These are phyloP conservation scores for Trichoderma asperellum DNA, from an alignment of 2,329 filamentous ascomycete species.

Conservation along the genomic window DNA sequence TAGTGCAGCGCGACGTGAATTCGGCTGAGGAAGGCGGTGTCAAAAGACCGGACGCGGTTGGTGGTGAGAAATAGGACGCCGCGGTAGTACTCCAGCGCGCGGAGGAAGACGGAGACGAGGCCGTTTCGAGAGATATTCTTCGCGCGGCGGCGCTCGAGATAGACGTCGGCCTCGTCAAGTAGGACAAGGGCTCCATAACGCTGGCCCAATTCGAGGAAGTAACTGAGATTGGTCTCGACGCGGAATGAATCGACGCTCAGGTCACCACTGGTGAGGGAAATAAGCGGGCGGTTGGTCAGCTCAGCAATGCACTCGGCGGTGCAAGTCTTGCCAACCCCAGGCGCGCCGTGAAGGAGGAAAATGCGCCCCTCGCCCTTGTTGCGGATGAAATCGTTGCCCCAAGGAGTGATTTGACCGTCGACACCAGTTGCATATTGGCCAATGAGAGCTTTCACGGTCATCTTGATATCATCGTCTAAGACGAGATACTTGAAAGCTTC, in stretches of 20 bases:
- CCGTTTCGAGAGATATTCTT: conserved; percentile 52
- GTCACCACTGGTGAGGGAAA: conserved; percentile 56
- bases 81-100: conserved; percentile 56
- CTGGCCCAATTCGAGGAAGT: conserved; percentile 54
- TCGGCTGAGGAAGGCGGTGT: conserved; percentile 53
- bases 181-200: conserved; percentile 57
- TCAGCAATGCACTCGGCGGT: conserved; percentile 60
- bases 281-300: conserved; percentile 54
- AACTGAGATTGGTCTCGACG: conserved; percentile 51
- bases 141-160: conserved; percentile 56
- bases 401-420: conserved; percentile 48
- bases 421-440: conserved; percentile 49
- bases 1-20: conserved; percentile 57
- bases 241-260: conserved; percentile 45
- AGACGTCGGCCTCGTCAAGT: conserved; percentile 64
- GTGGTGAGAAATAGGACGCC: conserved; percentile 57
- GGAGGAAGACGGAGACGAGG: conserved; percentile 54
- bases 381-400: conserved; percentile 53
- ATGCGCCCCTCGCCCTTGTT: conserved; percentile 56
- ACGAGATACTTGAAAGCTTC: conserved; percentile 57
- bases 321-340: conserved; percentile 62
- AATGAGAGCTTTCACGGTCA: conserved; percentile 52
- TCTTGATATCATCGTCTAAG: conserved; percentile 53
- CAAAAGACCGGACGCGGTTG: conserved; percentile 53
- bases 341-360: conserved; percentile 56